A percentile compares a stretch with the other conserved stretches of the same genome.
Conservation (phyloP, 257 asterid species). For the Solanum etuberosum region DNA sequence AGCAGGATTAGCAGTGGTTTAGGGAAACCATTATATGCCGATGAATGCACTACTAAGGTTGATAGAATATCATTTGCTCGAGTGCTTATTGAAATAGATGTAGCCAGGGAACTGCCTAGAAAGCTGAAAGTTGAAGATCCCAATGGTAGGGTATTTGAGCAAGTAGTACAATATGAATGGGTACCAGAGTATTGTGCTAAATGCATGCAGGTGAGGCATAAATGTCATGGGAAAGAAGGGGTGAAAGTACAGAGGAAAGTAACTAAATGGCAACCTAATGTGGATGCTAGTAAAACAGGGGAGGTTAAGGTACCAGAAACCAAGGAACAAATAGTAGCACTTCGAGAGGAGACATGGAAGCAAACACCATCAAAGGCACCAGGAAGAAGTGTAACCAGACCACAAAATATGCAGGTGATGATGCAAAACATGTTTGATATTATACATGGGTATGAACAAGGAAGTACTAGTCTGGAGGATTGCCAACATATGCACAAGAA, state of each 20-base stretch:
- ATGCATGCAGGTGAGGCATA: too few relatives aligned
- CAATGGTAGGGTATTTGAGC: too few relatives aligned
- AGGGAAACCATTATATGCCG: too few relatives aligned
- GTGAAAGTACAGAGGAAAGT: not conserved
- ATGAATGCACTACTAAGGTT: too few relatives aligned
- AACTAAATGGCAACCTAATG: not conserved
- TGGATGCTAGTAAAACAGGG: not conserved
- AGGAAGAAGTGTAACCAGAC: accelerated
- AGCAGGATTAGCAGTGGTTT: too few relatives aligned
- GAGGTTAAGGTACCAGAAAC: not conserved
- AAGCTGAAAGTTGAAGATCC: too few relatives aligned
- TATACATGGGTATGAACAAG: not conserved
- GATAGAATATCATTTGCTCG: too few relatives aligned
- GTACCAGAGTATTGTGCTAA: too few relatives aligned
- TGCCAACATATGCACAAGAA: not conserved
- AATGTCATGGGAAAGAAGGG: too few relatives aligned
- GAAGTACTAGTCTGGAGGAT: not conserved
- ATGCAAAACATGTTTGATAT: not conserved
- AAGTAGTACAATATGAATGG: too few relatives aligned
- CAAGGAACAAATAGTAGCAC: not conserved
- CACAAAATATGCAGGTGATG: not conserved
- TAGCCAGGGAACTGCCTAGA: too few relatives aligned
- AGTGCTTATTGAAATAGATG: too few relatives aligned
- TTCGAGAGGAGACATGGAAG: not conserved
- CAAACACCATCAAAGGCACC: not conserved